Conservation (phyloP, 805 yeast genomes). For the Priceomyces fermenticarens region DNA sequence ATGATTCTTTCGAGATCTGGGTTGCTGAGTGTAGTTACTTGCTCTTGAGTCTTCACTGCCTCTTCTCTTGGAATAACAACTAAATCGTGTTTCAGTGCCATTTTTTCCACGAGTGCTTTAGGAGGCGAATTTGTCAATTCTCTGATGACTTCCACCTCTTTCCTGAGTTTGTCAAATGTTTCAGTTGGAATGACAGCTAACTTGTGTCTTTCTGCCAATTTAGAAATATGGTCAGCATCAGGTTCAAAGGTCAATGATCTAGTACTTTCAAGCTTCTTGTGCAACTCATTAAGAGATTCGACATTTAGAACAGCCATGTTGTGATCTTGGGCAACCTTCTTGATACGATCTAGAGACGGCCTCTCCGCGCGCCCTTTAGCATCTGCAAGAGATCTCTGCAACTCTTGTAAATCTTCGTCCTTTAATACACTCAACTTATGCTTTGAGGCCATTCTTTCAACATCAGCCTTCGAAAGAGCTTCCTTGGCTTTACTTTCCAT, state of each 20-base stretch:
- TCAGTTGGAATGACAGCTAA: constrained; percentile 13
- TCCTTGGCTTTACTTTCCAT: too few species aligned
- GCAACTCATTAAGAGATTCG: constrained; percentile 2
- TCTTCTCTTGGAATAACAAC: constrained; percentile 12
- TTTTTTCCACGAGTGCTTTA: constrained; percentile 12
- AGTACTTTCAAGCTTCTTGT: constrained; percentile 9
- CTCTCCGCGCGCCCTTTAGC: constrained; percentile 13
- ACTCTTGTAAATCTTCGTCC: constrained; percentile 17
- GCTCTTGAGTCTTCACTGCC: constrained; percentile 3
- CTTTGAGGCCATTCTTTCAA: constrained; percentile 21
- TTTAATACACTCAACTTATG: constrained; percentile 15
- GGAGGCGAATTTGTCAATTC: too few species aligned
- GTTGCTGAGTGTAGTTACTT: neutral
- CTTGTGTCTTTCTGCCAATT: constrained; percentile 17
- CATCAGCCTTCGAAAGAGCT: constrained; percentile 24
- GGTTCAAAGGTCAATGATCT: constrained; percentile 8
- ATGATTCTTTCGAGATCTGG: neutral
- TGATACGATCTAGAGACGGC: constrained; percentile 23
- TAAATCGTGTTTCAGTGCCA: constrained; percentile 13
- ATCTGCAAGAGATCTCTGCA: constrained; percentile 4
- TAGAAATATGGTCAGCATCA: constrained; percentile 7
- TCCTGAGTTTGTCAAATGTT: constrained; percentile 12
- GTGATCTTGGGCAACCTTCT: constrained; percentile 16
- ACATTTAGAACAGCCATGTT: constrained; percentile 7
- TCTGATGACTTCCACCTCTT: neutral